A percentile compares a stretch with the other conserved stretches of the same genome.
These are phyloP conservation scores for Aspergillus haitiensis DNA, from an alignment of 495 filamentous ascomycete species.

Conservation along the genomic window DNA sequence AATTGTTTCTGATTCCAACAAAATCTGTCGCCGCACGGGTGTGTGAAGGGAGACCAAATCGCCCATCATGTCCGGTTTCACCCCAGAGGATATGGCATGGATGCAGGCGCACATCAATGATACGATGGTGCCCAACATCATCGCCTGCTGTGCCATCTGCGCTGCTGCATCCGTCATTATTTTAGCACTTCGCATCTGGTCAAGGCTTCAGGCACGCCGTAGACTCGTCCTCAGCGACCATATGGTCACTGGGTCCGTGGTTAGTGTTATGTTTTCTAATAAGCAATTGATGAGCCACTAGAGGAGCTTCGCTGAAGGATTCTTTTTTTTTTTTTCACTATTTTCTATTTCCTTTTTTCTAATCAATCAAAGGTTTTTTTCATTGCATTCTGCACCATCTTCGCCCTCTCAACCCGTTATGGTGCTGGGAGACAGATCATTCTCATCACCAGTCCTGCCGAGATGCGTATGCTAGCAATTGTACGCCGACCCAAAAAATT, in stretches of 20 bases:
- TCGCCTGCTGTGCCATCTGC: neutral
- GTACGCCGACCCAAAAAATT: neutral
- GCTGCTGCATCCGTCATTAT: neutral
- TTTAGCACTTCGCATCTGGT: neutral
- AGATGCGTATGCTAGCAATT: neutral
- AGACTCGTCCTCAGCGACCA: neutral
- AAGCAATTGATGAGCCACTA: no score
- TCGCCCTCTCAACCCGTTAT: neutral
- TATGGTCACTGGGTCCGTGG: neutral
- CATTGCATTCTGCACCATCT: neutral
- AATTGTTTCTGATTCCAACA: neutral
- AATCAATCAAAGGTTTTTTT: neutral
- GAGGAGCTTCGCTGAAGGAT: no score
- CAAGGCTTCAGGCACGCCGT: neutral
- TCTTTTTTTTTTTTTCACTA: no score
- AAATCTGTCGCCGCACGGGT: neutral
- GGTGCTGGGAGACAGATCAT: neutral
- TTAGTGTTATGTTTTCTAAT: no score
- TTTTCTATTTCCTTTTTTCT: no score
- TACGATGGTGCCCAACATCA: neutral
- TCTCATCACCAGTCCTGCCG: neutral
- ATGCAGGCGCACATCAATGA: neutral
- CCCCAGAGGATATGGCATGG: neutral
- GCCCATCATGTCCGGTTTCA: neutral
- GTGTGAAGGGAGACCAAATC: neutral